These are phyloP conservation scores for Stropharia rugosoannulata DNA, from an alignment of 768 basidiomycete genomes.

Conservation along the genomic window DNA sequence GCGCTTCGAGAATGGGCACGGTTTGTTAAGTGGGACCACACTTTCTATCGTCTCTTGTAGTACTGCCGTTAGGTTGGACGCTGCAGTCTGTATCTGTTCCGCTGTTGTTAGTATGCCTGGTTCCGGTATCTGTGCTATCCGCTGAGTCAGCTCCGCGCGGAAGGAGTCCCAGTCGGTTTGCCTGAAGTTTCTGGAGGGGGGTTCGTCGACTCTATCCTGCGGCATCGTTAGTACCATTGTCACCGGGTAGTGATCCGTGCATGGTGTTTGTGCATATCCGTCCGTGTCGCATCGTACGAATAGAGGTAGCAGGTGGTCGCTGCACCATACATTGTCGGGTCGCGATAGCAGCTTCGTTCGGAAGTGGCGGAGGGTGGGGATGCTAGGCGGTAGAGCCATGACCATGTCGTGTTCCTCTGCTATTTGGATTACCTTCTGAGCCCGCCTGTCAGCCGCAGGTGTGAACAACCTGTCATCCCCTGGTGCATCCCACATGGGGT, in stretches of 20 bases:
- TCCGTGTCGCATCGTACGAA: conserved; percentile 28
- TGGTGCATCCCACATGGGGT: conserved; percentile 37
- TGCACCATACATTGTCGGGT: conserved; percentile 44
- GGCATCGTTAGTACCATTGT: conserved; percentile 25
- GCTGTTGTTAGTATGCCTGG: neutral
- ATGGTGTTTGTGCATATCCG: conserved; percentile 9
- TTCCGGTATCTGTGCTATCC: conserved; percentile 17
- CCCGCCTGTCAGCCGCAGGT: conserved; percentile 11
- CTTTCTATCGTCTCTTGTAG: conserved; percentile 9
- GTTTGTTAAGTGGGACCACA: neutral
- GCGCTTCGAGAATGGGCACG: conserved; percentile 6
- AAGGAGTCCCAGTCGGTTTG: conserved; percentile 18
- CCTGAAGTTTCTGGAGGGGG: conserved; percentile 11
- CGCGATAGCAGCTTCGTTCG: conserved; percentile 32
- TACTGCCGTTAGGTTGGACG: too few relatives aligned
- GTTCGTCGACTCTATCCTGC: neutral
- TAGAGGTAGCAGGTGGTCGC: conserved; percentile 6
- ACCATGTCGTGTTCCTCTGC: conserved; percentile 25
- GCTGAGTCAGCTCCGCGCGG: conserved; percentile 16
- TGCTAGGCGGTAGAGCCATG: conserved; percentile 31
- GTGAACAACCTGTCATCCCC: conserved; percentile 34
- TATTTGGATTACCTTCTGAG: conserved; percentile 26
- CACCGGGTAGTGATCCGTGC: conserved; percentile 43
- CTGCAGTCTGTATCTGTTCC: neutral
- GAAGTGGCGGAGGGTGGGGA: conserved; percentile 29